Evolutionary conservation across 257 asterid species (phyloP), one percentile per base, ranked within the genome.

Genomic region (Gynochthodes officinalis): DNA sequence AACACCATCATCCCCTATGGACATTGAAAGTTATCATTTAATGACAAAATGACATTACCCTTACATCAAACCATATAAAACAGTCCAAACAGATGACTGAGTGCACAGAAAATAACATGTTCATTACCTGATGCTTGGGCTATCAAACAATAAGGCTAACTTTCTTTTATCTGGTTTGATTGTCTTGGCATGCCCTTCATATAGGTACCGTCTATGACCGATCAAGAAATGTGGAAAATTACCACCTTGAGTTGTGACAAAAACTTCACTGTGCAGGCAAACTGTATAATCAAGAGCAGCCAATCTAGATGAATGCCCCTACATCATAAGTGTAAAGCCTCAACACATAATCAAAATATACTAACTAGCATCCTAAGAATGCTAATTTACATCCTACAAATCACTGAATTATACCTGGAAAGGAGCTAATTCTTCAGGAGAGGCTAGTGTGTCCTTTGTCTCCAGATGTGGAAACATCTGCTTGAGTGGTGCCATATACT

Each of bases 211-310:
- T 73, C 99, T 82, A 77, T 95, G 99, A 43, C 99, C 99, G 50
- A 89, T 90, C 94, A 92, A 83, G 90, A 95, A 95, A 86, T 95
- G 99, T 39, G 99, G 99, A 63, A 95, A 95, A 74, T 95, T 95
- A 76, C 98, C 99, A 30, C 99, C 99, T 35, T 95, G 99, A 27
- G 99, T 95, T 1, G 97, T 92, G 54, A 90, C 91, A 67, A 95
- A 95, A 67, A 86, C 98, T 83, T 95, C 98, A 72, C 98, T 92
- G 71, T 90, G 91, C 77, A 95, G 95, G 86, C 99, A 95, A 77
- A 92, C 98, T 0, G 99, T 95, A 73, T 95, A 95, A 86, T 95
- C 99, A 7, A 95, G 90, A 60, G 99, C 99, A 43, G 99, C 99
- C 86, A 95, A 77, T 73, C 99, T 84, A n/a, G 99, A 95, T 0